Percentiles rank a stretch among this genome's conserved stretches.
These are phyloP conservation scores for Macroventuria anomochaeta DNA, from an alignment of 2,329 filamentous ascomycete species.

Conservation along the genomic window DNA sequence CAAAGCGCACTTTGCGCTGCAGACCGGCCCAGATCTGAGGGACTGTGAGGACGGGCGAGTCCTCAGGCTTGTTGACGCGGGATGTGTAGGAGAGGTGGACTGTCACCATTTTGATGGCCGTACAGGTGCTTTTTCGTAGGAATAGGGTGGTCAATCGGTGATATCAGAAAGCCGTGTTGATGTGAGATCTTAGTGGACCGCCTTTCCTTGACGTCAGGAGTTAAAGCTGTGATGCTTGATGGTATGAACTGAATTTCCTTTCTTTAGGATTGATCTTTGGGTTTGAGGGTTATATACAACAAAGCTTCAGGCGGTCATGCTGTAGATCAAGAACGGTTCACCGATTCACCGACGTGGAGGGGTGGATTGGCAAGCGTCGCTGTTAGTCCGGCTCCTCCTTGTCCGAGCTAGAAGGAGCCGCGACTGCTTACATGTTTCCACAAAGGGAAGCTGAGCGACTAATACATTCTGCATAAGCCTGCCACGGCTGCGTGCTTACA, in stretches of 20 bases:
- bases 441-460: background rate
- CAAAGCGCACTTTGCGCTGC: slow-evolving; percentile 54
- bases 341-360: background rate
- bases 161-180: too few relatives aligned
- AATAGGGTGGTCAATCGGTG: too few relatives aligned
- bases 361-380: background rate
- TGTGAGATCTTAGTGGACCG: too few relatives aligned
- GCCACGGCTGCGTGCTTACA: background rate
- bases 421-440: background rate
- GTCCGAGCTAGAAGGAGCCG: slow-evolving; percentile 6
- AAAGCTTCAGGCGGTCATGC: too few relatives aligned
- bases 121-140: too few relatives aligned
- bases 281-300: too few relatives aligned
- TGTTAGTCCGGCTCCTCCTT: slow-evolving; percentile 6
- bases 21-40: slow-evolving; percentile 54
- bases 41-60: slow-evolving; percentile 47
- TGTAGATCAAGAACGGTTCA: too few relatives aligned
- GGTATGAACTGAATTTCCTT: background rate
- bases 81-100: slow-evolving; percentile 54
- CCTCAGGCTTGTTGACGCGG: slow-evolving; percentile 52
- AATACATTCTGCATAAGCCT: background rate
- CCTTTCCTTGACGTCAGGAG: slow-evolving; percentile 6
- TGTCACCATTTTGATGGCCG: slow-evolving; percentile 49
- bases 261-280: too few relatives aligned
- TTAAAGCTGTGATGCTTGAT: background rate